Evolutionary conservation across 1,139 yeast genomes (phyloP).

Genomic region (Yamadazyma epiphylla): DNA sequence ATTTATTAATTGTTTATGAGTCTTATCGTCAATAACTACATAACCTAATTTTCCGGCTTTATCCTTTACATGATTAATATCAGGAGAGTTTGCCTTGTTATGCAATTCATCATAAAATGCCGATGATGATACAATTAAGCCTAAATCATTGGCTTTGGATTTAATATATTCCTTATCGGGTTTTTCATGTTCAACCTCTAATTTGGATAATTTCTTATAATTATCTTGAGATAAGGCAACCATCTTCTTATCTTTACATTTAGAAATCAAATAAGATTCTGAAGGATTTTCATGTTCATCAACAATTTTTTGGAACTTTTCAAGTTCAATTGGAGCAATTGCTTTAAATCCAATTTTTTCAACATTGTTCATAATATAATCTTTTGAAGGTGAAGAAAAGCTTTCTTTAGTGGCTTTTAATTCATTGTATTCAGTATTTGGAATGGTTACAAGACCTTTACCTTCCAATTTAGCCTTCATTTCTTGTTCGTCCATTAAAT

Average conservation of each 20-base stretch:
- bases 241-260: slow-evolving; percentile 21
- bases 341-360: slow-evolving; percentile 2
- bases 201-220: slow-evolving; percentile 16
- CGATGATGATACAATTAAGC: slow-evolving; percentile 27
- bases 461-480: slow-evolving; percentile 29
- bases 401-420: slow-evolving; percentile 12
- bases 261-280: slow-evolving; percentile 21
- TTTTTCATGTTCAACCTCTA: slow-evolving; percentile 27
- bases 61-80: slow-evolving; percentile 21
- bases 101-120: slow-evolving; percentile 27
- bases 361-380: slow-evolving; percentile 17
- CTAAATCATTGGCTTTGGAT: slow-evolving; percentile 29
- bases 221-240: slow-evolving; percentile 23
- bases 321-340: slow-evolving; percentile 3
- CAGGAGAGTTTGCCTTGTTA: slow-evolving; percentile 17
- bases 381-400: slow-evolving; percentile 16
- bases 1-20: slow-evolving; percentile 11
- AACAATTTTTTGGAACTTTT: slow-evolving; percentile 1
- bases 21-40: slow-evolving; percentile 16
- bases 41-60: slow-evolving; percentile 22
- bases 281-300: slow-evolving; percentile 22
- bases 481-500: slow-evolving; percentile 27
- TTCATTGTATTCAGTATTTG: slow-evolving; percentile 18
- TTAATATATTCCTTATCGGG: slow-evolving; percentile 22
- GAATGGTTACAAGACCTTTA: slow-evolving; percentile 34